Conservation (phyloP, 202 grass and related monocot species). For the Zizania palustris region DNA sequence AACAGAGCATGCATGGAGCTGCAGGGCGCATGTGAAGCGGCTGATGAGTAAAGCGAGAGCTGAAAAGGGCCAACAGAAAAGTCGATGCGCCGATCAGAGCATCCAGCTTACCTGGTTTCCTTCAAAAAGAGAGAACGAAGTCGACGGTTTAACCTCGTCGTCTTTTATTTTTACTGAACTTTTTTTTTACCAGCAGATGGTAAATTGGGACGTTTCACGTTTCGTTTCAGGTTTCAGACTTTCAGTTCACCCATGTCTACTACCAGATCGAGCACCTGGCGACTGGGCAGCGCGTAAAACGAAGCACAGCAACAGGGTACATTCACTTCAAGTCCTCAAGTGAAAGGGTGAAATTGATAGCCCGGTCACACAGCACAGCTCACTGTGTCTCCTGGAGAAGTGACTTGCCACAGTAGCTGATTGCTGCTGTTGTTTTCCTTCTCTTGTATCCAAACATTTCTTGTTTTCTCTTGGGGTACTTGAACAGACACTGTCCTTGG, state of each 20-base stretch:
- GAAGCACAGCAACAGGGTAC: slow-evolving; percentile 5
- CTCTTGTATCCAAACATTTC: neutral
- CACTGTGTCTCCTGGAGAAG: slow-evolving; percentile 8
- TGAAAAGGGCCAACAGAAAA: slow-evolving; percentile 45
- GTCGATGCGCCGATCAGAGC: slow-evolving; percentile 41
- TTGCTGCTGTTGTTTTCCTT: neutral
- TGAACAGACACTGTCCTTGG: slow-evolving; percentile 10
- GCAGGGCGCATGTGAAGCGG: slow-evolving; percentile 39
- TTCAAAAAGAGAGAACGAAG: too few species aligned
- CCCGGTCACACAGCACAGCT: slow-evolving; percentile 32
- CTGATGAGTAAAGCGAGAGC: slow-evolving; percentile 13
- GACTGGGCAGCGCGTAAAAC: neutral
- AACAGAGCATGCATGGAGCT: slow-evolving; percentile 31
- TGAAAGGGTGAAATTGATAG: slow-evolving; percentile 20
- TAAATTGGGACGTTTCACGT: too few species aligned
- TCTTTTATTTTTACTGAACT: too few species aligned
- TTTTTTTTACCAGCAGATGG: too few species aligned
- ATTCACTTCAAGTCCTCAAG: slow-evolving; percentile 26
- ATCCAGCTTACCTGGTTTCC: slow-evolving; percentile 41
- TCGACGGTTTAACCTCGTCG: too few species aligned
- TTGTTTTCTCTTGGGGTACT: slow-evolving; percentile 14
- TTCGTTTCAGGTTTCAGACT: neutral
- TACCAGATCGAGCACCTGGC: slow-evolving; percentile 24
- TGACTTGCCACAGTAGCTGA: neutral
- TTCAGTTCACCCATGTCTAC: slow-evolving; percentile 5